Percentiles rank a stretch among this genome's conserved stretches.
phyloP scores from a whole-genome alignment of 2,329 filamentous ascomycete species.

The Fusarium sp. region DNA sequence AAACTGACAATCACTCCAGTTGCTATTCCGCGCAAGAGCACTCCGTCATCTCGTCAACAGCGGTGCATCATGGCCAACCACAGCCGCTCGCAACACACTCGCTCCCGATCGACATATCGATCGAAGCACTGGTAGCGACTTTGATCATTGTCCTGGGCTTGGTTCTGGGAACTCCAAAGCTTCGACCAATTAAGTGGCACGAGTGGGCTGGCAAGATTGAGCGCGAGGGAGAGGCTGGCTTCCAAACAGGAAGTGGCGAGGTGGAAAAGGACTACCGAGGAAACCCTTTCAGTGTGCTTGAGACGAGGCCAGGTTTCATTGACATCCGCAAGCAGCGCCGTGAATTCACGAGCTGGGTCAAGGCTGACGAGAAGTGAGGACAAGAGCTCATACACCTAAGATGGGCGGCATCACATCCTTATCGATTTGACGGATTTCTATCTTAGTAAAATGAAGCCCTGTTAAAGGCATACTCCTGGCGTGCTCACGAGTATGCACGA shows the following conservation, averaged over 20 bases:
- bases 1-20: slow-evolving; percentile 57
- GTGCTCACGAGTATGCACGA: not conserved
- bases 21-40: slow-evolving; percentile 98
- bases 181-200: slow-evolving; percentile 87
- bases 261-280: slow-evolving; percentile 75
- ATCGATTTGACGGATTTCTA: not conserved
- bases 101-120: slow-evolving; percentile 84
- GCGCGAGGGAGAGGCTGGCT: slow-evolving; percentile 72
- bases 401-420: not conserved
- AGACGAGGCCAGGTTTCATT: slow-evolving; percentile 84
- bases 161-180: slow-evolving; percentile 77
- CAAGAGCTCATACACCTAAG: not conserved
- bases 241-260: slow-evolving; percentile 66
- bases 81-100: slow-evolving; percentile 54
- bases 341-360: slow-evolving; percentile 82
- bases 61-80: slow-evolving; percentile 55
- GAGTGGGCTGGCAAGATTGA: slow-evolving; percentile 88
- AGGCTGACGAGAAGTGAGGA: slow-evolving; percentile 45
- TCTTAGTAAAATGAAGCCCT: not conserved
- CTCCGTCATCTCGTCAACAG: slow-evolving; percentile 73
- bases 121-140: slow-evolving; percentile 85
- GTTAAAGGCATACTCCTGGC: not conserved
- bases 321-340: slow-evolving; percentile 84
- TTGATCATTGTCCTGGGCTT: slow-evolving; percentile 85
- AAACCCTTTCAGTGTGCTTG: slow-evolving; percentile 82